Conservation (phyloP, 1,284 basidiomycete genomes). For the Coriolopsis trogii region DNA sequence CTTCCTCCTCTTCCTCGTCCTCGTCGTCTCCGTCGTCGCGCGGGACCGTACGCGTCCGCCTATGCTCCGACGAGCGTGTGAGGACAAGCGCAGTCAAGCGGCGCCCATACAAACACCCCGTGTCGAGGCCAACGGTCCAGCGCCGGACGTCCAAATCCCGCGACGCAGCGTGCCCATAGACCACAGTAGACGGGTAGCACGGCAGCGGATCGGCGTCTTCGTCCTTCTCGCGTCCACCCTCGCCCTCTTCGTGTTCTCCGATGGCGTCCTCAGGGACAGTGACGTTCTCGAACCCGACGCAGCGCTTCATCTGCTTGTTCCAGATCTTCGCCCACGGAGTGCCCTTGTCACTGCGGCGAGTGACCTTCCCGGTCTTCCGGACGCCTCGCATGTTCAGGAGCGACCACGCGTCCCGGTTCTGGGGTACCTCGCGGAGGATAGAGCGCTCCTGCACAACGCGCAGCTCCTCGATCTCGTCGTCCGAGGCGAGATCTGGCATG, state of each 20-base stretch:
- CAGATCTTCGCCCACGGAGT: constrained; percentile 76
- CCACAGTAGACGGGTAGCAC: constrained; percentile 76
- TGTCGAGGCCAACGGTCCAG: constrained; percentile 82
- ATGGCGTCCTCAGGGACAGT: not conserved
- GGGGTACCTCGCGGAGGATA: constrained; percentile 65
- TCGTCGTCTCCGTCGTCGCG: constrained; percentile 18
- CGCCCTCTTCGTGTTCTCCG: constrained; percentile 11
- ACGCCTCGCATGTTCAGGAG: constrained; percentile 79
- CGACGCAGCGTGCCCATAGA: constrained; percentile 83
- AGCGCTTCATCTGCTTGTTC: constrained; percentile 72
- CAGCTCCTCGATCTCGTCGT: constrained; percentile 24
- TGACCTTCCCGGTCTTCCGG: constrained; percentile 52
- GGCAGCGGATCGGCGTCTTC: constrained; percentile 40
- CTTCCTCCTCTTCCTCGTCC: constrained; percentile 31
- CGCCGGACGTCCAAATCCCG: constrained; percentile 77
- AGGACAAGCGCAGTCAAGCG: constrained; percentile 63
- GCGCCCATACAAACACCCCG: constrained; percentile 74
- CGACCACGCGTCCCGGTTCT: constrained; percentile 77
- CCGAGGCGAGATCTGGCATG: constrained; percentile 1
- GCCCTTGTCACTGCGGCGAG: constrained; percentile 58
- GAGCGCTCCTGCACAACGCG: constrained; percentile 53
- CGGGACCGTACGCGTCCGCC: not conserved
- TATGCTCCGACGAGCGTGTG: constrained; percentile 26
- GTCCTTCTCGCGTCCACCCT: constrained; percentile 9
- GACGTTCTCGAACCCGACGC: constrained; percentile 50